Evolutionary conservation across 495 filamentous ascomycete species (phyloP).

Genomic region (Penicillium psychrofluorescens): DNA sequence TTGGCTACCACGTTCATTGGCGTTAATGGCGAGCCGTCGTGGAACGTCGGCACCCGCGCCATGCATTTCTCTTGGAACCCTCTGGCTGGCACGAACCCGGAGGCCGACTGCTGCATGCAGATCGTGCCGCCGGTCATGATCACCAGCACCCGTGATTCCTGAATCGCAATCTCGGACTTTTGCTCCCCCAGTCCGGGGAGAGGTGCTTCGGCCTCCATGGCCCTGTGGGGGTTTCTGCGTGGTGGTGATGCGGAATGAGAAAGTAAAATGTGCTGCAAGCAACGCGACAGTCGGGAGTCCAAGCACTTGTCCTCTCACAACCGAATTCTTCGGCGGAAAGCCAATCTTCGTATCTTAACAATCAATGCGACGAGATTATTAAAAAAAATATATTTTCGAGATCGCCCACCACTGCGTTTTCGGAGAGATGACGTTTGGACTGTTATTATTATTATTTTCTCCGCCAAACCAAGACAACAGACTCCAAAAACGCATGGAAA

Average conservation of each 20-base stretch:
- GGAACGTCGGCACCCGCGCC: conserved; percentile 79
- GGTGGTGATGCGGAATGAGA: neutral
- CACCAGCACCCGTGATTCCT: conserved; percentile 77
- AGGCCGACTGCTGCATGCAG: conserved; percentile 73
- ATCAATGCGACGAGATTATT: neutral
- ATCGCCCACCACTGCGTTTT: neutral
- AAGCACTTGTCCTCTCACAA: neutral
- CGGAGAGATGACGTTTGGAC: conserved; percentile 11
- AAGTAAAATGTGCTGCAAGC: too few species aligned
- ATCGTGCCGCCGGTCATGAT: conserved; percentile 97
- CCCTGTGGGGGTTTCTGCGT: neutral
- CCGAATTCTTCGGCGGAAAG: neutral
- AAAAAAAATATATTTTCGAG: neutral
- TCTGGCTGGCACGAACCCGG: conserved; percentile 62
- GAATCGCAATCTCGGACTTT: conserved; percentile 18
- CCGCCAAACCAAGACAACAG: neutral
- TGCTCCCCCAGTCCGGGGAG: conserved; percentile 18
- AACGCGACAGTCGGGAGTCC: neutral
- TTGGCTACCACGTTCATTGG: conserved; percentile 48
- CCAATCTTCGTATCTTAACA: neutral
- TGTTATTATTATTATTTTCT: conserved; percentile 6
- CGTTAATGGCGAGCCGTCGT: conserved; percentile 63
- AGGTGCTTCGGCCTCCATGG: conserved; percentile 18
- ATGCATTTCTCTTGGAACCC: conserved; percentile 82
- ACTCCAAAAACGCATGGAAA: neutral